Percentiles rank a stretch among this genome's conserved stretches.
phyloP scores from a whole-genome alignment of 495 filamentous ascomycete species.

The Penicillium mononematosum region DNA sequence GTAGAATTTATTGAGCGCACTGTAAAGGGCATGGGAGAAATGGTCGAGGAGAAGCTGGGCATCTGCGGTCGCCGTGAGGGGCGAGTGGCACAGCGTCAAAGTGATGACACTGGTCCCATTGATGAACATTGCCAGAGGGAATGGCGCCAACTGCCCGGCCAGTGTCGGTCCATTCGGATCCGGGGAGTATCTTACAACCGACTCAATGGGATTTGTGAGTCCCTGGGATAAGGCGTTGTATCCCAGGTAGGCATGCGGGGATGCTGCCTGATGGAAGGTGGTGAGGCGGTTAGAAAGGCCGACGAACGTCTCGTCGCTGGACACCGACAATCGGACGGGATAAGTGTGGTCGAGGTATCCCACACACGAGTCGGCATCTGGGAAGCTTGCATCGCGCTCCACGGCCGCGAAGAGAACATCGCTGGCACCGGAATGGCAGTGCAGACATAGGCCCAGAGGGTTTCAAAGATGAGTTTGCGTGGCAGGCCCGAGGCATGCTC shows the following conservation, averaged over 20 bases:
- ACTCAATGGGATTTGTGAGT: neutral
- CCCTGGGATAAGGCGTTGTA: neutral
- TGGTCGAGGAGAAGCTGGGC: neutral
- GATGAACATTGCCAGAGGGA: constrained; percentile 4
- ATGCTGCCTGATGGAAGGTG: constrained; percentile 1
- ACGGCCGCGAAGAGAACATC: constrained; percentile 5
- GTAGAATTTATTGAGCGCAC: constrained; percentile 2
- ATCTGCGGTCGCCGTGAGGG: neutral
- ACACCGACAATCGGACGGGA: constrained; percentile 5
- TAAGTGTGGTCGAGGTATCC: constrained; percentile 2
- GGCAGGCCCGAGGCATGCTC: constrained; percentile 3
- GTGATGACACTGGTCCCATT: constrained; percentile 2
- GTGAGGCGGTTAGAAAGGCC: constrained; percentile 3
- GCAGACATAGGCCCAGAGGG: constrained; percentile 7
- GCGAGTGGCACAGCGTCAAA: neutral
- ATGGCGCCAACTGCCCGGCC: neutral
- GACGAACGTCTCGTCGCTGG: constrained; percentile 2
- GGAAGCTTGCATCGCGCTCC: constrained; percentile 3
- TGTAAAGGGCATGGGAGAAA: constrained; percentile 4
- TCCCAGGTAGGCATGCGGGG: constrained; percentile 4
- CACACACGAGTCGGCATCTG: neutral
- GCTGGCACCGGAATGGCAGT: constrained; percentile 1
- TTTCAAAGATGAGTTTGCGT: constrained; percentile 3
- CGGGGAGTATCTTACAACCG: neutral
- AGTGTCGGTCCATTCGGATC: constrained; percentile 3